Evolutionary conservation across 139 green algal species (phyloP).

Genomic region (Volvox reticuliferus): DNA sequence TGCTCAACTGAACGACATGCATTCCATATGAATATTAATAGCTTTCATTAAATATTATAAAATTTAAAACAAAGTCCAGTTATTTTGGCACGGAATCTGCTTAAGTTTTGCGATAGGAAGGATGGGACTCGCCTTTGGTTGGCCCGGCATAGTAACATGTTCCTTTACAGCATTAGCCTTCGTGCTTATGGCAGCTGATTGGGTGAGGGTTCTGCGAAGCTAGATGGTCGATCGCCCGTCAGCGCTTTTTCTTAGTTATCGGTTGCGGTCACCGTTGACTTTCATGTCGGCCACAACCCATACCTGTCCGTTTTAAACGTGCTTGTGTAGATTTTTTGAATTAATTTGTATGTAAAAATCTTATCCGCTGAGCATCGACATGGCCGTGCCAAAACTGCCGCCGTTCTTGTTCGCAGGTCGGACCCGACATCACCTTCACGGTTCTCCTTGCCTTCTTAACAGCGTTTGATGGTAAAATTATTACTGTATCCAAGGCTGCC

Average conservation of each 20-base stretch:
- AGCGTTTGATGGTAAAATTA: constrained; percentile 18
- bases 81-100: too few relatives aligned
- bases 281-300: not conserved
- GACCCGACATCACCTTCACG: constrained; percentile 37
- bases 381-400: not conserved
- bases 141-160: constrained; percentile 11
- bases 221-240: not conserved
- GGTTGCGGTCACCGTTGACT: not conserved
- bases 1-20: too few relatives aligned
- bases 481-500: not conserved
- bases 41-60: too few relatives aligned
- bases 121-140: constrained; percentile 19
- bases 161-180: constrained; percentile 20
- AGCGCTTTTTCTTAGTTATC: not conserved
- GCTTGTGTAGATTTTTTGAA: not conserved
- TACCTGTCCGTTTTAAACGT: not conserved
- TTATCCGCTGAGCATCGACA: not conserved
- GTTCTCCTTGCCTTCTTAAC: constrained; percentile 11
- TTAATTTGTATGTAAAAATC: not conserved
- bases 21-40: too few relatives aligned
- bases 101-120: too few relatives aligned
- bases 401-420: not conserved
- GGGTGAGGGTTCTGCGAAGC: not conserved
- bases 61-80: too few relatives aligned
- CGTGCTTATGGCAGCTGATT: constrained; percentile 30